A percentile compares a stretch with the other conserved stretches of the same genome.
Evolutionary conservation across 345 rosid species (phyloP).

Genomic region (Alliaria petiolata): DNA sequence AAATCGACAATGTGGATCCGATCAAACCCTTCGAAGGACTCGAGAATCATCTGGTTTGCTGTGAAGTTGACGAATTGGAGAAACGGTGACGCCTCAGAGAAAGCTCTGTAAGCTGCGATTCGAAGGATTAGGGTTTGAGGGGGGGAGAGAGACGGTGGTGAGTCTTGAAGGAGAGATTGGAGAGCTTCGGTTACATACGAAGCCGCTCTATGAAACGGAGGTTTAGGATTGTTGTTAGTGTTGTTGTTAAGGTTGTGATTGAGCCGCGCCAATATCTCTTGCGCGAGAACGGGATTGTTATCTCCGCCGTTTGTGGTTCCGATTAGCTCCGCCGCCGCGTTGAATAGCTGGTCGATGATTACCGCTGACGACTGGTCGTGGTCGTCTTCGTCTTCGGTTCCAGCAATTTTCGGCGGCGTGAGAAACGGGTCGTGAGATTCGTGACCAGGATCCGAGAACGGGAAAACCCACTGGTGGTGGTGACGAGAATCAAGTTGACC

Average conservation of each 20-base stretch:
- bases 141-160: constrained; percentile 30
- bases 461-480: neutral
- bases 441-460: constrained; percentile 13
- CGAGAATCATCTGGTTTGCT: constrained; percentile 79
- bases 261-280: constrained; percentile 99
- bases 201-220: constrained; percentile 84
- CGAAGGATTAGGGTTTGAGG: constrained; percentile 48
- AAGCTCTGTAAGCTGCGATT: constrained; percentile 78
- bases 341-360: constrained; percentile 56
- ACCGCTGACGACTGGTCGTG: constrained; percentile 37
- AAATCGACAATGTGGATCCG: constrained; percentile 78
- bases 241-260: constrained; percentile 50
- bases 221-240: constrained; percentile 51
- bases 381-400: constrained; percentile 21
- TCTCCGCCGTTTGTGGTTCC: constrained; percentile 42
- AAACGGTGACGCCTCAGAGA: constrained; percentile 79
- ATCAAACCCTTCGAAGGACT: constrained; percentile 50
- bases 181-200: constrained; percentile 75
- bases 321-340: constrained; percentile 82
- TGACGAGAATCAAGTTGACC: constrained; percentile 28
- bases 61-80: constrained; percentile 84
- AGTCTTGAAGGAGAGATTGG: constrained; percentile 45
- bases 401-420: neutral
- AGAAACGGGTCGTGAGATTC: constrained; percentile 13
- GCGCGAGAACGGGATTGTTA: constrained; percentile 69